Conservation (phyloP, 257 asterid species). For the Sherardia arvensis region DNA sequence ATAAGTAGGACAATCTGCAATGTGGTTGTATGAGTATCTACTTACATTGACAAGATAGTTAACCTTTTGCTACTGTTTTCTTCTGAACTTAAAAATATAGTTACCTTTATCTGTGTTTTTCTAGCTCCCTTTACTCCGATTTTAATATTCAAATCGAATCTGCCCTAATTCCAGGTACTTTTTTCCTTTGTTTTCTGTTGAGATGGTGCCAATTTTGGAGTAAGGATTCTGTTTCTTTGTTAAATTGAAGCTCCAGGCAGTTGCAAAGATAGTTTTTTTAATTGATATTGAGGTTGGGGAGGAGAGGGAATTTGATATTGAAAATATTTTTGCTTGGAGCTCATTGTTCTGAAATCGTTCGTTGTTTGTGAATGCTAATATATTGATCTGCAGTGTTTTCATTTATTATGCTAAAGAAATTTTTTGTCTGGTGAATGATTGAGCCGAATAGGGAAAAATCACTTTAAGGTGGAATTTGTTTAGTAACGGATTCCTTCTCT, state of each 20-base stretch:
- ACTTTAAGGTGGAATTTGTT: not conserved
- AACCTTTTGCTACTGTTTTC: too few relatives aligned
- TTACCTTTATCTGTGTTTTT: too few relatives aligned
- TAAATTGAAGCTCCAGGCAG: not conserved
- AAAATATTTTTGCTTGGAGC: conserved; percentile 3
- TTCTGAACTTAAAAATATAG: too few relatives aligned
- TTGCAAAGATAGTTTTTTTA: not conserved
- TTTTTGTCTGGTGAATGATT: not conserved
- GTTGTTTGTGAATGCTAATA: not conserved
- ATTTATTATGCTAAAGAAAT: not conserved
- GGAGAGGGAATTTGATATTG: not conserved
- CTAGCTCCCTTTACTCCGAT: not conserved
- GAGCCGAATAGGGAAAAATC: not conserved
- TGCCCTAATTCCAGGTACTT: conserved; percentile 8
- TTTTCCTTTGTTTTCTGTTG: not conserved
- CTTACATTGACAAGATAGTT: too few relatives aligned
- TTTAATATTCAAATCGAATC: conserved; percentile 16
- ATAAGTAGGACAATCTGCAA: too few relatives aligned
- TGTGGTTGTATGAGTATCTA: too few relatives aligned
- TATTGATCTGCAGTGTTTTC: not conserved
- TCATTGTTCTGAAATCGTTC: not conserved
- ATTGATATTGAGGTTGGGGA: not conserved
- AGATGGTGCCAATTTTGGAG: not conserved
- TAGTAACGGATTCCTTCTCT: too few relatives aligned
- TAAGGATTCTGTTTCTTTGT: not conserved